phyloP scores from a whole-genome alignment of 257 asterid species.

The Leonotis leonurus region DNA sequence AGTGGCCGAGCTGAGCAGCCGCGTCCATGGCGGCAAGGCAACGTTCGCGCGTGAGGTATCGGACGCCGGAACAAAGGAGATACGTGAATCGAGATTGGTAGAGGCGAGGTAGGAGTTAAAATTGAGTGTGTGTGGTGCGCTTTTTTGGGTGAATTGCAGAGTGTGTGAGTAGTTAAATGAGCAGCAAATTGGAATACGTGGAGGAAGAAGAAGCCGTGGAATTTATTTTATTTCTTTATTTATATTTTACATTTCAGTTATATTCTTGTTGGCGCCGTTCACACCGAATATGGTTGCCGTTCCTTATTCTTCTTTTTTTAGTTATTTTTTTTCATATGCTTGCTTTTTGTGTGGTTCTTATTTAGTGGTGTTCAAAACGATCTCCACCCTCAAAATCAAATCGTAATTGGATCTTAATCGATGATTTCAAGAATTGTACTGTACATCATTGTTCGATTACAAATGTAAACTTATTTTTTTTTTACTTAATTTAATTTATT shows the following conservation, averaged over 20 bases:
- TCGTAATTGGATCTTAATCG: too few species aligned
- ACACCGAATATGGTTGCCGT: too few species aligned
- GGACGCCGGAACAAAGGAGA: neutral
- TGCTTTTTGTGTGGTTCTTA: too few species aligned
- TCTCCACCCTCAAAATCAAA: too few species aligned
- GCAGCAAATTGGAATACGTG: constrained; percentile 35
- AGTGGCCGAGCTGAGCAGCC: constrained; percentile 74
- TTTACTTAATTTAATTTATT: too few species aligned
- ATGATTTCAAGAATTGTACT: too few species aligned
- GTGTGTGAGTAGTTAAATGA: constrained; percentile 9
- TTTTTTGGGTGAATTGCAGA: neutral
- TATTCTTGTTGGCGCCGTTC: too few species aligned
- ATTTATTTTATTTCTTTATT: neutral
- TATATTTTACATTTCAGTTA: neutral
- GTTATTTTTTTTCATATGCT: too few species aligned
- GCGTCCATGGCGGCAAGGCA: constrained; percentile 80
- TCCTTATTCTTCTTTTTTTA: too few species aligned
- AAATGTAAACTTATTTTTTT: too few species aligned
- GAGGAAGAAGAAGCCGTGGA: constrained; percentile 30
- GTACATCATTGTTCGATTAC: too few species aligned
- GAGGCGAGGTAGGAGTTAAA: neutral
- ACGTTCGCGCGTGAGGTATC: neutral
- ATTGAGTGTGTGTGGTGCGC: neutral
- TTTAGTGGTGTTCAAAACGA: too few species aligned
- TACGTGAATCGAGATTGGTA: neutral